Evolutionary conservation across 140 eudicot species (phyloP), one percentile per base, ranked within the genome.

Genomic region (Senecio squalidus): DNA sequence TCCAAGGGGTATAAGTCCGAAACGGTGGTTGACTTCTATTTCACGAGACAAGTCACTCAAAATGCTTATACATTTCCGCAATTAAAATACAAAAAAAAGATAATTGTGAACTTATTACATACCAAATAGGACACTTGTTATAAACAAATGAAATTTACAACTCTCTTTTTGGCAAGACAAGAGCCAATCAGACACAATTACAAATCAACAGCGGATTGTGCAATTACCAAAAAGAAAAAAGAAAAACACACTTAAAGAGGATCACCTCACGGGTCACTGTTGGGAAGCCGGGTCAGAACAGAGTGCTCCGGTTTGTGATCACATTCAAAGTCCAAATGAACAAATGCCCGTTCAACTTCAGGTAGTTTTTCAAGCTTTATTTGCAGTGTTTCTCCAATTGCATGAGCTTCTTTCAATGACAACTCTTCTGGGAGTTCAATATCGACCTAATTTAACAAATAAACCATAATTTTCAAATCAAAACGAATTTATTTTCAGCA

Each of bases 331-430:
- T 91, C 96, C 1, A 83, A 73, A 79, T 91, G 98, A 56, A 91
- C 98, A 70, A 91, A 91, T 10, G 98, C 98, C 2, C 96, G 83
- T 54, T 83, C 98, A 38, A 91, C 98, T 71, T 91, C 94, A 0
- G 84, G 70, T 34, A 91, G 96, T 62, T 81, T 86, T 36, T 91
- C 98, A 5, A 90, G 41, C 55, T 90, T 90, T 26, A 80, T 79
- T 59, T 90, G 98, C 23, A 91, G 66, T n/a, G 85, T 34, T 61
- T 91, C 98, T 38, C 98, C 98, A 1, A 83, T 86, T 16, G 74
- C 55, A 67, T 91, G 98, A 34, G 98, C 95, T 72, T 86, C 91
- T 67, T 78, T 91, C 60, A 91, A 38, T 29, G 95, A 91, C 67
- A 91, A 20, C 38, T 91, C 95, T 73, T 83, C 94, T 1, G 95